Evolutionary conservation across 768 basidiomycete genomes (phyloP).

Genomic region (Glaciozyma martinii): DNA sequence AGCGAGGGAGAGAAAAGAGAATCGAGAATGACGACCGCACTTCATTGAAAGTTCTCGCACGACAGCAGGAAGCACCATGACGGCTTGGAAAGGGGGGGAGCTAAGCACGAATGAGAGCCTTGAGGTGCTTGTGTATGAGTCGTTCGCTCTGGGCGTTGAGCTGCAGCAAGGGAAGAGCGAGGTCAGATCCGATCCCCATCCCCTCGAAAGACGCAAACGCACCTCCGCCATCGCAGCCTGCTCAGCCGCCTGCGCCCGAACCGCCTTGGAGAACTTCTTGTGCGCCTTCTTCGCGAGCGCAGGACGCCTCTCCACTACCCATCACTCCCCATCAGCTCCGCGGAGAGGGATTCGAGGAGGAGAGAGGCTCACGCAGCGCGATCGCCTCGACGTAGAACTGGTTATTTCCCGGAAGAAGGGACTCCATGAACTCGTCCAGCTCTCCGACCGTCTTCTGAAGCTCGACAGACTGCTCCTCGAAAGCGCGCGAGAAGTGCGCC

Average conservation of each 20-base stretch:
- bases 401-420: neutral
- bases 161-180: neutral
- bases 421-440: neutral
- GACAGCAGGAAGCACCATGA: neutral
- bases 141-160: neutral
- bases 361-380: conserved; percentile 1
- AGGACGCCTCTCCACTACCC: conserved; percentile 4
- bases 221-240: conserved; percentile 3
- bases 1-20: too few species aligned
- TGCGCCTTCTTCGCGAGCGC: neutral
- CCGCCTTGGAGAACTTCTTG: conserved; percentile 7
- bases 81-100: too few species aligned
- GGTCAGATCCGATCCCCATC: too few species aligned
- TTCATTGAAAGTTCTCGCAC: too few species aligned
- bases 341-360: neutral
- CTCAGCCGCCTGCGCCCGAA: neutral
- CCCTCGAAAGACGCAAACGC: neutral
- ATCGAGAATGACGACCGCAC: too few species aligned
- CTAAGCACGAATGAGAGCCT: neutral
- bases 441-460: neutral
- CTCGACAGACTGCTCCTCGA: neutral
- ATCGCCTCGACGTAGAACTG: conserved; percentile 1
- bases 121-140: conserved; percentile 1
- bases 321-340: too few species aligned
- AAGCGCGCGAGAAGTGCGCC: neutral